Evolutionary conservation across 441 rosid species (phyloP).

Genomic region (Dalechampia spathulata): DNA sequence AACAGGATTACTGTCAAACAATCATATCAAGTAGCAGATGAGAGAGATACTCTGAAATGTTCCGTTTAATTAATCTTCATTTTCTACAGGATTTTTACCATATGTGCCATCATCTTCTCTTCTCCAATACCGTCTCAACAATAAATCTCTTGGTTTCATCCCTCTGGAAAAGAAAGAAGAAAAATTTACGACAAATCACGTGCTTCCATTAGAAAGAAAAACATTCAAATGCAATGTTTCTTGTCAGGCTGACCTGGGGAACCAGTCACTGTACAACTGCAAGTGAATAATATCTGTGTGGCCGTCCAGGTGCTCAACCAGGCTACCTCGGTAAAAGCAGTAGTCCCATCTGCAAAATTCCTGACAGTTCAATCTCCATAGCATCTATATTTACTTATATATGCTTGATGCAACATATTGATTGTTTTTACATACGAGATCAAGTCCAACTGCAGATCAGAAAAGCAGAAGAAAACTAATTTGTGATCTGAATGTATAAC

Average conservation of each 20-base stretch:
- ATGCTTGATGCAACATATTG: no score
- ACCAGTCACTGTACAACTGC: conserved; percentile 69
- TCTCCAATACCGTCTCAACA: conserved; percentile 88
- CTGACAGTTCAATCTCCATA: conserved; percentile 10
- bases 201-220: not conserved
- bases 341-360: conserved; percentile 80
- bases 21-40: conserved; percentile 11
- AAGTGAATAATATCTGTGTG: conserved; percentile 75
- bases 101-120: conserved; percentile 96
- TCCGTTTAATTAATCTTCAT: not conserved
- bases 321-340: conserved; percentile 57
- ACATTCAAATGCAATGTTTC: not conserved
- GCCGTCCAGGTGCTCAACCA: conserved; percentile 89
- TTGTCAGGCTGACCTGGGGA: conserved; percentile 56
- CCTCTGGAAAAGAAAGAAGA: conserved; percentile 40
- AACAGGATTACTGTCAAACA: conserved; percentile 63
- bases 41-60: not conserved
- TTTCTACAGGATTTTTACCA: conserved; percentile 31
- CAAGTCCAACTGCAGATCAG: no score
- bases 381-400: conserved; percentile 1
- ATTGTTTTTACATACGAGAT: no score
- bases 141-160: conserved; percentile 72
- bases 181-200: no score
- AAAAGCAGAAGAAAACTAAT: no score
- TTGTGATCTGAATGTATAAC: no score